phyloP scores from a whole-genome alignment of 2,329 filamentous ascomycete genomes.

The Diplodia seriata region DNA sequence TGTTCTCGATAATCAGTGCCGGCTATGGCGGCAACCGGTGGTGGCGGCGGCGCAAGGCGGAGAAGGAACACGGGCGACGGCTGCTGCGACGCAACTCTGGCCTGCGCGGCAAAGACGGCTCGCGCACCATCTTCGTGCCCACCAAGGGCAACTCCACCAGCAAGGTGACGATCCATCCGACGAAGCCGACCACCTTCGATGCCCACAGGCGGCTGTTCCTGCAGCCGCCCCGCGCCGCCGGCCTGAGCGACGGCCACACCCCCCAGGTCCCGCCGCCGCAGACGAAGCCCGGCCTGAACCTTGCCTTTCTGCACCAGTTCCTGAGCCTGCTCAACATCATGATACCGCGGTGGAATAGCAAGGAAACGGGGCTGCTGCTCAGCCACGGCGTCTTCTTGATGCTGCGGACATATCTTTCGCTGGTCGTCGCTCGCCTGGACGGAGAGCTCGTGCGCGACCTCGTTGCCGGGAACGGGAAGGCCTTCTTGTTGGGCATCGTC shows the following conservation, averaged over 20 bases:
- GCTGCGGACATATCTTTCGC: conserved; percentile 89
- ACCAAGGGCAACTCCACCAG: conserved; percentile 80
- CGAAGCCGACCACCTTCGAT: conserved; percentile 93
- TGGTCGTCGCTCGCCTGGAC: conserved; percentile 90
- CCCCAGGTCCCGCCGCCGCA: conserved; percentile 80
- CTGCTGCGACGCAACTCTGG: conserved; percentile 91
- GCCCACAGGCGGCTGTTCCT: conserved; percentile 92
- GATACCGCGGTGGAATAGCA: conserved; percentile 94
- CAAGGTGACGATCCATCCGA: conserved; percentile 89
- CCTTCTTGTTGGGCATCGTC: conserved; percentile 84
- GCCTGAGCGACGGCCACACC: conserved; percentile 69
- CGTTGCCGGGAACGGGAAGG: conserved; percentile 90
- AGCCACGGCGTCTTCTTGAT: conserved; percentile 91
- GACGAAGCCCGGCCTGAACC: conserved; percentile 91
- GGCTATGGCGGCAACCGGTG: conserved; percentile 80
- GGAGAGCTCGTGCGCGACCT: conserved; percentile 96
- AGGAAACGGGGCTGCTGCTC: conserved; percentile 88
- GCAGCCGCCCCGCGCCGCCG: conserved; percentile 84
- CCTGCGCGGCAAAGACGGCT: conserved; percentile 91
- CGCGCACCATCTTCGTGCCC: conserved; percentile 91
- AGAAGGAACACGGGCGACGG: conserved; percentile 81
- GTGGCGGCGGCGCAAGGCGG: conserved; percentile 75
- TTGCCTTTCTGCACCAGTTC: conserved; percentile 97
- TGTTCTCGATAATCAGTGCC: conserved; percentile 77
- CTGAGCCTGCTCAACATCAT: conserved; percentile 96